phyloP scores from a whole-genome alignment of 2,329 filamentous ascomycete genomes.

The Stromatinia cepivora region DNA sequence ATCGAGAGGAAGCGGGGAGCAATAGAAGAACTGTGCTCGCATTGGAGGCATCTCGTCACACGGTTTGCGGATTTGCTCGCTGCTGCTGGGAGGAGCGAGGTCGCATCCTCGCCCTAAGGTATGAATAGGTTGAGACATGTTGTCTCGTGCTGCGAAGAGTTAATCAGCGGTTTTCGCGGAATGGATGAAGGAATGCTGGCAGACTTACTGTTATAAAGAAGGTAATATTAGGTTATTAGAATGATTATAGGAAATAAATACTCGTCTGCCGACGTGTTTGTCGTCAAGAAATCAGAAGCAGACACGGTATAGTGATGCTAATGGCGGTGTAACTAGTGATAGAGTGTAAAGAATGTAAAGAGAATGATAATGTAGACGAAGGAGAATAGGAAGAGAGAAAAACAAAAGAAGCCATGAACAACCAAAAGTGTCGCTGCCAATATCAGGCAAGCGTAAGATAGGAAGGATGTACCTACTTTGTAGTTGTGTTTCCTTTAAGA shows the following conservation, averaged over 20 bases:
- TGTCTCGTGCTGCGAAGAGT: constrained; percentile 24
- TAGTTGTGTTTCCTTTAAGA: constrained; percentile 12
- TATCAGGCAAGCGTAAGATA: constrained; percentile 7
- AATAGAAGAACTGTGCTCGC: constrained; percentile 80
- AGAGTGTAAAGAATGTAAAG: constrained; percentile 18
- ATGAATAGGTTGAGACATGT: constrained; percentile 38
- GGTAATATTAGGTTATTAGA: constrained; percentile 15
- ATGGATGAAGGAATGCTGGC: not conserved
- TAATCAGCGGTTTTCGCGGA: not conserved
- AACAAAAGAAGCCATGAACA: constrained; percentile 20
- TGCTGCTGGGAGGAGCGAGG: constrained; percentile 28
- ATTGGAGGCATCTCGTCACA: constrained; percentile 56
- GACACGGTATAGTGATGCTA: constrained; percentile 18
- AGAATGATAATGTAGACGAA: constrained; percentile 11
- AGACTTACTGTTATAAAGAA: constrained; percentile 13
- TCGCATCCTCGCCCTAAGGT: constrained; percentile 40
- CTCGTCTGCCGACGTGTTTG: constrained; percentile 28
- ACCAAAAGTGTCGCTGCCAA: constrained; percentile 21
- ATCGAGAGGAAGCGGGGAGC: constrained; percentile 78
- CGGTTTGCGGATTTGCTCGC: constrained; percentile 25
- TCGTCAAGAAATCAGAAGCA: constrained; percentile 14
- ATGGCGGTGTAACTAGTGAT: constrained; percentile 13
- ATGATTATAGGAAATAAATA: constrained; percentile 15
- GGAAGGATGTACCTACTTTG: constrained; percentile 22
- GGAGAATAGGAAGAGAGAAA: not conserved